phyloP scores from a whole-genome alignment of 106 monocot genomes.

The Dioscorea dumetorum region DNA sequence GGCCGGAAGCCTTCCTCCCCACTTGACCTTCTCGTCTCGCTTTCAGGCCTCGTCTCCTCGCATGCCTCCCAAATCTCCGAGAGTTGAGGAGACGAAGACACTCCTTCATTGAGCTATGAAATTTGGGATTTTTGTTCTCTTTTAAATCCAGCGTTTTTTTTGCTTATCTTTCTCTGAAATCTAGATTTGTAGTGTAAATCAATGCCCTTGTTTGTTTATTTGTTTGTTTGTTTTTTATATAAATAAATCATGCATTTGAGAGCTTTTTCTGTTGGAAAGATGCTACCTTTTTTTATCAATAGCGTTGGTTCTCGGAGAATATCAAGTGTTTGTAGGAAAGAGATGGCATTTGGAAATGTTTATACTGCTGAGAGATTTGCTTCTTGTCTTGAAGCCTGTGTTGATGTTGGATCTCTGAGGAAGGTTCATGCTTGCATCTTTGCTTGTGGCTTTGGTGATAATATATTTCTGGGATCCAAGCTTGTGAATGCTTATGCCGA shows the following conservation, averaged over 20 bases:
- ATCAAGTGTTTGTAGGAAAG: neutral
- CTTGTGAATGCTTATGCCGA: conserved; percentile 44
- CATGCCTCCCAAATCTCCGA: neutral
- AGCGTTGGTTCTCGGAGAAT: neutral
- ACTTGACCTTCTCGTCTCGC: conserved; percentile 11
- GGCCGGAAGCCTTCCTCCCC: neutral
- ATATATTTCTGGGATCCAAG: conserved; percentile 31
- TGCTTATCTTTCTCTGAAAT: neutral
- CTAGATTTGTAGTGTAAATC: neutral
- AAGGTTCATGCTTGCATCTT: conserved; percentile 41
- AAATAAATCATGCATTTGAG: neutral
- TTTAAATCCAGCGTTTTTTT: neutral
- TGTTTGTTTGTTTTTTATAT: neutral
- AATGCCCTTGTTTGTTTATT: neutral
- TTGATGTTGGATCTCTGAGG: conserved; percentile 28
- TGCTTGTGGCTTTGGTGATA: conserved; percentile 24
- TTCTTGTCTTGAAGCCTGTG: conserved; percentile 19
- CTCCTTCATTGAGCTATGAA: neutral
- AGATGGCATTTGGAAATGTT: neutral
- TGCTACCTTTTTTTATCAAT: neutral
- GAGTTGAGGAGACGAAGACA: neutral
- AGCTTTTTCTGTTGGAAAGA: neutral
- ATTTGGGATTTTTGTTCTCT: neutral
- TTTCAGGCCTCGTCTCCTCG: conserved; percentile 1
- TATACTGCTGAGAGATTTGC: conserved; percentile 16